Evolutionary conservation across 2,329 filamentous ascomycete species (phyloP).

Genomic region (Penicillium thymicola): DNA sequence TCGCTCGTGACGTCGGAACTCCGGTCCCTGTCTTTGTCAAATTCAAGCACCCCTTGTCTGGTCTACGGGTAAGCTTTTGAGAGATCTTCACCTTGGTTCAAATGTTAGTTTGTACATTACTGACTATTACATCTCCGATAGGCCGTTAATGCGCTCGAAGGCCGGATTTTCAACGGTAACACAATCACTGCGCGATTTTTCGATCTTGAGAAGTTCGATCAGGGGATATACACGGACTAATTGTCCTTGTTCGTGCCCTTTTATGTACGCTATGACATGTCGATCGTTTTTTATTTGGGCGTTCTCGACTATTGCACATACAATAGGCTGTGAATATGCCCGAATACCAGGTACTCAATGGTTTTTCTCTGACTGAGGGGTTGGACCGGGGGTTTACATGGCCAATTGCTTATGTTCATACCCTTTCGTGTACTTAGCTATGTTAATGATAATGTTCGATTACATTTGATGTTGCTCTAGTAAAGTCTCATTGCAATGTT

Average conservation of each 20-base stretch:
- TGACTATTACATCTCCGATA: constrained; percentile 33
- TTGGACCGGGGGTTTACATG: constrained; percentile 67
- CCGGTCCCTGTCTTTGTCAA: constrained; percentile 79
- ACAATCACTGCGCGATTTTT: constrained; percentile 79
- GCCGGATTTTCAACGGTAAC: constrained; percentile 84
- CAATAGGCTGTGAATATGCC: neutral
- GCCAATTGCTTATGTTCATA: constrained; percentile 17
- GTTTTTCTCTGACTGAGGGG: constrained; percentile 64
- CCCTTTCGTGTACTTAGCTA: neutral
- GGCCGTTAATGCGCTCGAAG: constrained; percentile 87
- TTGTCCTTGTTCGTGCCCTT: neutral
- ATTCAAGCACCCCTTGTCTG: constrained; percentile 82
- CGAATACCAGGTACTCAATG: neutral
- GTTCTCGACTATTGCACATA: neutral
- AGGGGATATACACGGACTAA: constrained; percentile 52
- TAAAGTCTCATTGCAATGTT: neutral
- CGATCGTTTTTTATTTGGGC: neutral
- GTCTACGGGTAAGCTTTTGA: constrained; percentile 66
- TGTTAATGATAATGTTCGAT: neutral
- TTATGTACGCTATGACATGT: neutral
- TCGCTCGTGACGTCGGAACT: constrained; percentile 58
- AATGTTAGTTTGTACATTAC: neutral
- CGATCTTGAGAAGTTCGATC: constrained; percentile 76
- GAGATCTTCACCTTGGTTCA: neutral
- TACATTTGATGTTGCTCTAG: neutral